phyloP scores from a whole-genome alignment of 192 early-diverging fungal species.

The Funneliformis geosporum region DNA sequence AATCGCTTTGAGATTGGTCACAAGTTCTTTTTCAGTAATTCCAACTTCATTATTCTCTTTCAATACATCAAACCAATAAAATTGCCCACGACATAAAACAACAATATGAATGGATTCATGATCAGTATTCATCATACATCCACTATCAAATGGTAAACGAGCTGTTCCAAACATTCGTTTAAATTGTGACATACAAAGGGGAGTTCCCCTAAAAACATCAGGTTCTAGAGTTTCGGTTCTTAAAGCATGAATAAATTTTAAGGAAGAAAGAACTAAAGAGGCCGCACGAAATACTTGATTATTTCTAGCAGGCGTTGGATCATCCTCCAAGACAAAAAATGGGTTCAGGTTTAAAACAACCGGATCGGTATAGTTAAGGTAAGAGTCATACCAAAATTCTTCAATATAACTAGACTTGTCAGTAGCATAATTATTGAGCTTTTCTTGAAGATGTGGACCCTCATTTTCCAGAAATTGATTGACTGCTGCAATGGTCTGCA shows the following conservation, averaged over 20 bases:
- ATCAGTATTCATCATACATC: constrained; percentile 42
- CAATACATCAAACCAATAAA: constrained; percentile 74
- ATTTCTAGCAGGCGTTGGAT: constrained; percentile 48
- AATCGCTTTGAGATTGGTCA: constrained; percentile 65
- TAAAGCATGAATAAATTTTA: constrained; percentile 70
- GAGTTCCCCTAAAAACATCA: constrained; percentile 63
- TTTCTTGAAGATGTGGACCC: constrained; percentile 59
- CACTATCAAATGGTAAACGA: constrained; percentile 63
- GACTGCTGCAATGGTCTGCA: constrained; percentile 41
- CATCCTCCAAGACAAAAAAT: constrained; percentile 53
- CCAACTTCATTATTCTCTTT: constrained; percentile 55
- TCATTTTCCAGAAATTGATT: constrained; percentile 45
- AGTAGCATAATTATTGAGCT: constrained; percentile 51
- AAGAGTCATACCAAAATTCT: constrained; percentile 56
- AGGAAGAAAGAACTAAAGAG: constrained; percentile 60
- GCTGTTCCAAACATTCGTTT: constrained; percentile 76
- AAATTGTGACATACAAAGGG: constrained; percentile 85
- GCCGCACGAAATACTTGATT: constrained; percentile 78
- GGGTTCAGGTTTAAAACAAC: constrained; percentile 54
- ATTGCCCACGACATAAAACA: constrained; percentile 73
- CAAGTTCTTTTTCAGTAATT: constrained; percentile 63
- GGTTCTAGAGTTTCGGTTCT: constrained; percentile 59
- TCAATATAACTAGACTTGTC: constrained; percentile 53
- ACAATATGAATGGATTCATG: constrained; percentile 58
- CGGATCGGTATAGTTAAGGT: constrained; percentile 44